Evolutionary conservation across 345 rosid species (phyloP), one percentile per base, ranked within the genome.

Genomic region (Eucalyptus microcorys): DNA sequence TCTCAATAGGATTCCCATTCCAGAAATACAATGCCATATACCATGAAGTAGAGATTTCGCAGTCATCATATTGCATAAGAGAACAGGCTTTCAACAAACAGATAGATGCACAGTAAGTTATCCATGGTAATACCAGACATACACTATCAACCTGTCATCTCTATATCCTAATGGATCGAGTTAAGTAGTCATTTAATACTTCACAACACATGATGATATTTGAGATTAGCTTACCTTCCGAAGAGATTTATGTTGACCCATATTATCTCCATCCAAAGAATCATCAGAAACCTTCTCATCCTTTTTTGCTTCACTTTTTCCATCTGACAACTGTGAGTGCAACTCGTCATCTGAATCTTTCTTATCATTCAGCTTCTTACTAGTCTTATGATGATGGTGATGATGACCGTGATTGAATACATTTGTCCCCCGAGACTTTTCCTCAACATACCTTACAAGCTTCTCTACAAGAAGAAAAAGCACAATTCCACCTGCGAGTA

Each of bases 391-490:
- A 92, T 95, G 95, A 85, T 93, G 96, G 91, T 94, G 97, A 89
- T 95, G 97, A 50, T 96, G 99, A 79, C 94, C 93, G 87, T 95
- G 98, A 80, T 94, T 93, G 96, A 93, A 94, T 34, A 94, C 91
- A 91, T 86, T 87, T 91, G 91, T 91, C 64, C 94, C 96, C 57
- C 92, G 87, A 53, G 98, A 95, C 89, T 95, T 93, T 86, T 93
- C 95, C 88, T 98, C 99, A 32, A 98, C 96, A 90, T 95, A 97
- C 90, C 99, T 95, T 88, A 98, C 99, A 90, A 97, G 87, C 94
- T 96, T 98, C 95, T 98, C 99, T 79, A 98, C 99, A 59, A 98
- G 90, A 91, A 97, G 97, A 91, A 98, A 98, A 88, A 98, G 92
- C 89, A 97, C 97, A 91, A 98, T 97, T 91, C 99, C 99, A 94